phyloP scores from a whole-genome alignment of 2,329 filamentous ascomycete genomes.

The Teratosphaeria zuluensis region DNA sequence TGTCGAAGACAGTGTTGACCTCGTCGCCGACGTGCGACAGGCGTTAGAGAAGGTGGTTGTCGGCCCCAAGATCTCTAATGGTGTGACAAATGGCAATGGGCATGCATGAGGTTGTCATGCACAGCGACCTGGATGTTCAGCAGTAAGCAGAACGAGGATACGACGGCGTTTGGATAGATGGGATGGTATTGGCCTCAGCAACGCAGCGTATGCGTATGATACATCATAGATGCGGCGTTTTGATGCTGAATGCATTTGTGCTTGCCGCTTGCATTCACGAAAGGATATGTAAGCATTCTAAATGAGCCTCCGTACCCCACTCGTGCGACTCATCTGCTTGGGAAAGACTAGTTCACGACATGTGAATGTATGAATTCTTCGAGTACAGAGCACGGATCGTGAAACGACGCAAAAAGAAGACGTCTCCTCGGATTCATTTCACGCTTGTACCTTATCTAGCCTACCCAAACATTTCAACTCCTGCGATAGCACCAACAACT shows the following conservation, averaged over 20 bases:
- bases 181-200: neutral
- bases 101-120: neutral
- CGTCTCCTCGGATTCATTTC: neutral
- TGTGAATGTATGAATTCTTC: neutral
- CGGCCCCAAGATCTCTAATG: constrained; percentile 37
- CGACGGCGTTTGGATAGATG: neutral
- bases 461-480: neutral
- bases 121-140: neutral
- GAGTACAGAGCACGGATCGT: neutral
- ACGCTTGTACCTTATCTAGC: neutral
- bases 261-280: neutral
- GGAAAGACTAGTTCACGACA: neutral
- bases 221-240: neutral
- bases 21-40: constrained; percentile 70
- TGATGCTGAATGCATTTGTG: neutral
- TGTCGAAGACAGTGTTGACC: constrained; percentile 79
- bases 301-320: neutral
- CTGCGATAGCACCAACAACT: neutral
- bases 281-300: neutral
- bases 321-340: neutral
- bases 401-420: neutral
- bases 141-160: neutral
- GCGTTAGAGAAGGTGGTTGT: constrained; percentile 70
- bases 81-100: constrained; percentile 18
- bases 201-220: too few species aligned